Evolutionary conservation across 2,329 filamentous ascomycete species (phyloP).

Genomic region (Phyllosticta paracitricarpa): DNA sequence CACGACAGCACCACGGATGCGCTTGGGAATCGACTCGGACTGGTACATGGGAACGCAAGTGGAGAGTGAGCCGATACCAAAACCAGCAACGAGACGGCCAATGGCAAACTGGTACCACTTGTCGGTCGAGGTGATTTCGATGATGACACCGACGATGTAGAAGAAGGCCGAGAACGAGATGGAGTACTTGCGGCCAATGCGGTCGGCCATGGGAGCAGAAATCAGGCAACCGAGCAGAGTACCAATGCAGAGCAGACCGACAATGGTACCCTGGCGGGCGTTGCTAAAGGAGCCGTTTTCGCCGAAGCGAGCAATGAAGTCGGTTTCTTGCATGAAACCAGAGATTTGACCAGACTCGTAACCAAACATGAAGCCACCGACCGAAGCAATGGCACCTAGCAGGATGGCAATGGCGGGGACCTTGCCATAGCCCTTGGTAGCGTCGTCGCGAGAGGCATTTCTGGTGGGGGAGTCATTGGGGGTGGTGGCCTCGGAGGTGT

Average conservation of each 20-base stretch:
- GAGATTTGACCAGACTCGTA: slow-evolving; percentile 44
- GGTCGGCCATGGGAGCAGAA: slow-evolving; percentile 43
- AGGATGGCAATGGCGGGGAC: slow-evolving; percentile 31
- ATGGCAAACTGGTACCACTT: slow-evolving; percentile 40
- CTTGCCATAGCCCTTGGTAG: not conserved
- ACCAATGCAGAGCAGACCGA: slow-evolving; percentile 35
- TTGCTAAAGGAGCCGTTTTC: slow-evolving; percentile 17
- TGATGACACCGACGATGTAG: slow-evolving; percentile 33
- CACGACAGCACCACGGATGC: slow-evolving; percentile 56
- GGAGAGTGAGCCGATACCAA: slow-evolving; percentile 35
- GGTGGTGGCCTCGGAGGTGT: slow-evolving; percentile 8
- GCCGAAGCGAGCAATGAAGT: slow-evolving; percentile 48
- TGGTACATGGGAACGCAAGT: slow-evolving; percentile 60
- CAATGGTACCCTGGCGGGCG: slow-evolving; percentile 29
- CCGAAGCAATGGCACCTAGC: slow-evolving; percentile 46
- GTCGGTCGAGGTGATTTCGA: slow-evolving; percentile 32
- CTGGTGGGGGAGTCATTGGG: slow-evolving; percentile 6
- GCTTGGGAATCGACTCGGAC: slow-evolving; percentile 51
- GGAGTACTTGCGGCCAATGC: slow-evolving; percentile 37
- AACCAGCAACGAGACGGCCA: slow-evolving; percentile 33
- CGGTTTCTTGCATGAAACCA: slow-evolving; percentile 32
- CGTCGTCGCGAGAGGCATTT: not conserved
- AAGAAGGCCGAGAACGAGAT: slow-evolving; percentile 40
- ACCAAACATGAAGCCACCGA: slow-evolving; percentile 54
- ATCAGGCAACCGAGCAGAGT: slow-evolving; percentile 32